Percentiles rank a stretch among this genome's conserved stretches.
Evolutionary conservation across 768 basidiomycete genomes (phyloP).

Genomic region (Pleurotus djamor): DNA sequence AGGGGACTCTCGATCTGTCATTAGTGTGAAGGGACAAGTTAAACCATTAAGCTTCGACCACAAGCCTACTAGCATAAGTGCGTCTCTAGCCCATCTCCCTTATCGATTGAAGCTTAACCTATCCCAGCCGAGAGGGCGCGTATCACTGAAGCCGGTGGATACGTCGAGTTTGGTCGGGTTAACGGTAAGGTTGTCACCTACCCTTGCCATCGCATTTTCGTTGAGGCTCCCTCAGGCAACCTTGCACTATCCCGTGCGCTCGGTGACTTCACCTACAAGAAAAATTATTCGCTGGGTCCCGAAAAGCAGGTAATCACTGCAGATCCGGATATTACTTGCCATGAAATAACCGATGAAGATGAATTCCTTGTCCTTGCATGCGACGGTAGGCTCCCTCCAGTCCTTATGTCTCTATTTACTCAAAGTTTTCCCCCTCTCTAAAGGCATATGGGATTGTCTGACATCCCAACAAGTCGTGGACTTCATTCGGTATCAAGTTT

Average conservation of each 20-base stretch:
- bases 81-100: slow-evolving; percentile 20
- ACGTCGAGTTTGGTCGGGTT: slow-evolving; percentile 94
- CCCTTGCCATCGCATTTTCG: slow-evolving; percentile 3
- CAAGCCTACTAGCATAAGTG: slow-evolving; percentile 87
- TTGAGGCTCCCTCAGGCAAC: slow-evolving; percentile 61
- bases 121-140: slow-evolving; percentile 75
- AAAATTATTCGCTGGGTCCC: slow-evolving; percentile 75
- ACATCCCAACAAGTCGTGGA: slow-evolving; percentile 92
- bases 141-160: slow-evolving; percentile 90
- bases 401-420: background rate
- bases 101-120: slow-evolving; percentile 3
- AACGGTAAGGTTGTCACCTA: slow-evolving; percentile 60
- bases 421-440: slow-evolving; percentile 6
- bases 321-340: slow-evolving; percentile 86
- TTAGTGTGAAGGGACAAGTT: slow-evolving; percentile 81
- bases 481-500: slow-evolving; percentile 78
- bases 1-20: slow-evolving; percentile 91
- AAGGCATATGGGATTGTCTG: slow-evolving; percentile 99
- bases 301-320: slow-evolving; percentile 95
- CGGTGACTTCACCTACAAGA: slow-evolving; percentile 99
- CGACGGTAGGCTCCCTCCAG: slow-evolving; percentile 63
- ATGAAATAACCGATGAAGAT: slow-evolving; percentile 83
- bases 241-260: slow-evolving; percentile 92
- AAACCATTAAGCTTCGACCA: slow-evolving; percentile 93
- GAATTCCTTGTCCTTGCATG: slow-evolving; percentile 97